A percentile compares a stretch with the other conserved stretches of the same genome.
These are phyloP conservation scores for Nannochloris sp. DNA, from an alignment of 139 green algal species.

Conservation along the genomic window DNA sequence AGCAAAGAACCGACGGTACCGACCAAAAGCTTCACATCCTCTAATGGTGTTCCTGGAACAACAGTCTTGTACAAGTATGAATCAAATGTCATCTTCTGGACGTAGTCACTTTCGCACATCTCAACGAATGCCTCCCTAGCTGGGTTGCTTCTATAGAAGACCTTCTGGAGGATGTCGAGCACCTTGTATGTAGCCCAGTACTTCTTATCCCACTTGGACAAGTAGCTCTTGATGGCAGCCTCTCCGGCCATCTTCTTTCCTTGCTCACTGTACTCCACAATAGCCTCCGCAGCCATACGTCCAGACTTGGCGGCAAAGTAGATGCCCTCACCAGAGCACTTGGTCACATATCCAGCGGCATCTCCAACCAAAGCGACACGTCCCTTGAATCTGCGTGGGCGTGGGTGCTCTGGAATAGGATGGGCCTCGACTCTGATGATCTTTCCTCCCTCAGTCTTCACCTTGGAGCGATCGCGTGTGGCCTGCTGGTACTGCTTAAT, in stretches of 20 bases:
- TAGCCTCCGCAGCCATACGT: slow-evolving; percentile 94
- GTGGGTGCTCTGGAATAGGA: slow-evolving; percentile 95
- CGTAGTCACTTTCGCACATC: slow-evolving; percentile 94
- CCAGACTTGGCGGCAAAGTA: slow-evolving; percentile 99
- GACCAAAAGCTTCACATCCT: slow-evolving; percentile 92
- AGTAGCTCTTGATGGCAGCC: slow-evolving; percentile 80
- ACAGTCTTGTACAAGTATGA: slow-evolving; percentile 99
- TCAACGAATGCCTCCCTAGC: slow-evolving; percentile 98
- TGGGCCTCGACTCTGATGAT: slow-evolving; percentile 98
- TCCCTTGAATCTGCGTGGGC: slow-evolving; percentile 68
- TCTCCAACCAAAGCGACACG: slow-evolving; percentile 89
- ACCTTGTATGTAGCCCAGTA: slow-evolving; percentile 99
- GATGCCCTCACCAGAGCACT: slow-evolving; percentile 95
- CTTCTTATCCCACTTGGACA: slow-evolving; percentile 96
- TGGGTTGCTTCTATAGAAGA: slow-evolving; percentile 94
- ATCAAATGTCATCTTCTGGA: slow-evolving; percentile 99
- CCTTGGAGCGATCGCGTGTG: slow-evolving; percentile 59
- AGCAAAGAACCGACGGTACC: slow-evolving; percentile 83
- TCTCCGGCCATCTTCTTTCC: slow-evolving; percentile 81
- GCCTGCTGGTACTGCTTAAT: slow-evolving; percentile 99
- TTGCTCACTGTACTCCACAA: slow-evolving; percentile 65
- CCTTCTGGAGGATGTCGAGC: slow-evolving; percentile 99
- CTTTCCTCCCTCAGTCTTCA: slow-evolving; percentile 92
- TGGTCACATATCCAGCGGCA: slow-evolving; percentile 95
- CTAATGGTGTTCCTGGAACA: slow-evolving; percentile 94